Base-by-base conservation (phyloP, 371 early-diverging fungal species). In the Mortierella sp. region DNA sequence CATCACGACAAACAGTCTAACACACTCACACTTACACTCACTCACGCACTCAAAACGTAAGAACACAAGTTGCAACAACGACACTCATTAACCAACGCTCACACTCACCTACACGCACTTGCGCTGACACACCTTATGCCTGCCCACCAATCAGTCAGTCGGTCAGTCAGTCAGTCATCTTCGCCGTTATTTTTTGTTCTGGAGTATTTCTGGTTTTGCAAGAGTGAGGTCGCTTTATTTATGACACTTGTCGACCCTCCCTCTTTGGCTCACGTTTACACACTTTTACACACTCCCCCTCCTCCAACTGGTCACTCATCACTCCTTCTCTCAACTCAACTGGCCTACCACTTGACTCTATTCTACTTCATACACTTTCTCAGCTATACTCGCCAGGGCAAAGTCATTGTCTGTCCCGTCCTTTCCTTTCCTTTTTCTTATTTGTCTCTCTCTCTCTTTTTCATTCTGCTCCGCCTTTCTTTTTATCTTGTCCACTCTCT, bases 1-100 rank as follows among this genome's bases (percentile, higher is more conserved):
- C 63, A 60, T 32, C 32, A 29, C 63, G 63, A 35, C 58, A 56
- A 56, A 56, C 63, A 60, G 32, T 60, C 35, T 18, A 16, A 32
- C 35, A 35, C 63, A 60, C 58, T 55, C 5, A 55, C 58, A 10
- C 12, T 56, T 27, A 12, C n/a, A n/a, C 10, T 12, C 58, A 1
- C 58, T 27, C 12, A 56, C 58, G 4, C 58, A 56, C 58, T 56
- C 58, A 56, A 60, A 60, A 60, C 63, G 63, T 60, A 60, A 60
- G 63, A 18, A 60, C n/a, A 56, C 54, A 54, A 24, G 35, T 35
- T 35, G 35, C 18, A 54, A 54, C 54, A 54, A 46, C 14, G 14
- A 14, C 54, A 54, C 24, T 8, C 58, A 58, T 58, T n/a, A 58
- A n/a, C 12, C 56, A 56, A 54, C 54, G 8, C 55, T 27, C 56